These are phyloP conservation scores for Diplodia scrobiculata DNA, from an alignment of 2,329 filamentous ascomycete species.

Conservation along the genomic window DNA sequence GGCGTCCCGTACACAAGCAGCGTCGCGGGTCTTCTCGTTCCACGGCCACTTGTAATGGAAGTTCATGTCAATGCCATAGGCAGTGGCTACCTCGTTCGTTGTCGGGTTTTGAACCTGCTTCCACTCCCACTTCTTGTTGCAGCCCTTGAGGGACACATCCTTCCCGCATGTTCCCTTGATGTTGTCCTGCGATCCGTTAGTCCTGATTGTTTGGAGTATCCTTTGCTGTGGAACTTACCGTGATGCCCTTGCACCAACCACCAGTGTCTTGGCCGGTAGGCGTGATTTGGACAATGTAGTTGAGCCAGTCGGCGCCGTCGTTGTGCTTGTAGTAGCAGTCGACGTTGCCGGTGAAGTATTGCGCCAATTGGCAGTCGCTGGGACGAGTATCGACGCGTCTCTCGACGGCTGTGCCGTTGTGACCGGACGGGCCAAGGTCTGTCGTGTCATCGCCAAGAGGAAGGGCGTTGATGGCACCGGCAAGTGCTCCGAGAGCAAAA, in stretches of 20 bases:
- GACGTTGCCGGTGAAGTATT: background rate
- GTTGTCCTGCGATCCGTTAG: background rate
- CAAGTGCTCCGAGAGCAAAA: background rate
- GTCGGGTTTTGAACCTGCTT: background rate
- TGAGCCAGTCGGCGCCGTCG: background rate
- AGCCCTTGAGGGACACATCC: background rate
- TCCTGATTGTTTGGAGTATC: background rate
- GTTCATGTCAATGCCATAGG: background rate
- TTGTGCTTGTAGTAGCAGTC: background rate
- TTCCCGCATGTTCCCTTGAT: background rate
- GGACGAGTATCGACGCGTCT: background rate
- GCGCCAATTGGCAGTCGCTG: background rate
- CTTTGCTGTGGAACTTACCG: background rate
- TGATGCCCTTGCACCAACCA: background rate
- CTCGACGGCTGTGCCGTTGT: background rate
- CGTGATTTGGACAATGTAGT: background rate
- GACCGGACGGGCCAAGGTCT: background rate
- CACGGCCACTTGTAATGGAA: background rate
- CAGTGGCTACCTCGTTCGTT: background rate
- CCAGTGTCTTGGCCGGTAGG: background rate
- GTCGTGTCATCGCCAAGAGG: background rate
- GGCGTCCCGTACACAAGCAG: background rate
- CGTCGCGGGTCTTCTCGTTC: background rate
- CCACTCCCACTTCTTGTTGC: constrained; percentile 1
- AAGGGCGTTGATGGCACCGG: background rate